Evolutionary conservation across 2,329 filamentous ascomycete genomes (phyloP).

Genomic region (Taxawa tesnikishii): DNA sequence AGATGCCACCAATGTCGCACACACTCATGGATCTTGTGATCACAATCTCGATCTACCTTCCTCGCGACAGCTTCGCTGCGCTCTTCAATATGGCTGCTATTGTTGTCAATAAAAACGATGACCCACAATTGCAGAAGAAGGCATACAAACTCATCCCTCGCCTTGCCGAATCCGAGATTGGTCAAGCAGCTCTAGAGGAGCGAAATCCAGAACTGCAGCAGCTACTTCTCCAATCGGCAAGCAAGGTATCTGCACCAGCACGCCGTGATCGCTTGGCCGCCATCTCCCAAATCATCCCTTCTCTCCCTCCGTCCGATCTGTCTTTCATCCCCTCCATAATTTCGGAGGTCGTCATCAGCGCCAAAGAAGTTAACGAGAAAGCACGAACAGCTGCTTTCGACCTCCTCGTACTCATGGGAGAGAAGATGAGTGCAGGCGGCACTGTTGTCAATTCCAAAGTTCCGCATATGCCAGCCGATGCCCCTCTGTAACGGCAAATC

Average conservation of each 20-base stretch:
- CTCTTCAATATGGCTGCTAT: constrained; percentile 80
- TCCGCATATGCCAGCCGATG: constrained; percentile 68
- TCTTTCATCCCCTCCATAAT: constrained; percentile 89
- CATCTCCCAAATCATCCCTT: constrained; percentile 66
- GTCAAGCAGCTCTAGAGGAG: constrained; percentile 62
- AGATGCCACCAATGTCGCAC: constrained; percentile 83
- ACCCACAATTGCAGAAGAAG: constrained; percentile 95
- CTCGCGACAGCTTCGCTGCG: constrained; percentile 68
- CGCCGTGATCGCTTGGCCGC: constrained; percentile 77
- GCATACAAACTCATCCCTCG: constrained; percentile 96
- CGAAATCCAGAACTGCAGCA: constrained; percentile 68
- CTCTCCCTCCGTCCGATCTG: constrained; percentile 63
- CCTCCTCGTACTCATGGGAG: constrained; percentile 75
- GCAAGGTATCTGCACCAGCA: constrained; percentile 77
- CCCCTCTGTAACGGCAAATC: constrained; percentile 62
- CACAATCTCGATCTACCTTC: constrained; percentile 87
- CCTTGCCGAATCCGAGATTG: constrained; percentile 67
- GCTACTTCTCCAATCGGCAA: constrained; percentile 65
- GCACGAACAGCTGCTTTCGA: constrained; percentile 84
- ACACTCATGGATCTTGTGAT: constrained; percentile 96
- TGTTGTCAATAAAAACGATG: constrained; percentile 68
- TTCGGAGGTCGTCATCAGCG: constrained; percentile 88
- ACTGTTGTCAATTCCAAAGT: constrained; percentile 78
- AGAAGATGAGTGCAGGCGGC: constrained; percentile 64
- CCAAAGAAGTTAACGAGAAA: constrained; percentile 96